Percentiles rank a stretch among this genome's conserved stretches.
phyloP scores from a whole-genome alignment of 257 asterid species.

The Pogostemon cablin region DNA sequence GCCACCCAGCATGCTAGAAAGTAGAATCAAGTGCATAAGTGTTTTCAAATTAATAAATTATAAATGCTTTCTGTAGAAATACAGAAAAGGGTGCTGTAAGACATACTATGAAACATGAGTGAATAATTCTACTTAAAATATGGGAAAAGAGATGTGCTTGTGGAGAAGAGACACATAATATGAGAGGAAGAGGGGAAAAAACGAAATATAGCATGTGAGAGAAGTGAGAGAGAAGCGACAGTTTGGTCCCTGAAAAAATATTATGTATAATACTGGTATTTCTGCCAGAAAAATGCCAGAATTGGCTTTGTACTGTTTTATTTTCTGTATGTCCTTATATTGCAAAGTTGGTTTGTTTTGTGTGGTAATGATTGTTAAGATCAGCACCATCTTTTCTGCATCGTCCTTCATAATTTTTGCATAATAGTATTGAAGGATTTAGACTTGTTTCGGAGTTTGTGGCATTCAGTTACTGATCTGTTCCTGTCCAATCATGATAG shows the following conservation, averaged over 20 bases:
- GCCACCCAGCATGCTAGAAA: neutral
- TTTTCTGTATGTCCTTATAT: too few relatives aligned
- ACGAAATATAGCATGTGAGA: neutral
- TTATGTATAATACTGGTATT: neutral
- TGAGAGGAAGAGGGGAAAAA: neutral
- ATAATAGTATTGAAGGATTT: neutral
- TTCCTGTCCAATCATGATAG: neutral
- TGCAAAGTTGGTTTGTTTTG: too few relatives aligned
- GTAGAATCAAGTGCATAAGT: neutral
- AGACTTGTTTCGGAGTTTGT: neutral
- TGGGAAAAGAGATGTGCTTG: neutral
- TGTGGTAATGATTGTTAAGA: neutral
- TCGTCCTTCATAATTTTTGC: neutral
- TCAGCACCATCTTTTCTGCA: neutral
- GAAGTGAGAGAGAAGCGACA: neutral
- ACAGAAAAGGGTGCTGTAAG: neutral
- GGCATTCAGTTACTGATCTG: neutral
- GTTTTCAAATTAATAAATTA: neutral
- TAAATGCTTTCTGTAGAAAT: neutral
- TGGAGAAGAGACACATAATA: slow-evolving; percentile 13
- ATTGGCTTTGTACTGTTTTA: neutral
- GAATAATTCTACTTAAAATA: neutral
- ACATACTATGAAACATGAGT: slow-evolving; percentile 8
- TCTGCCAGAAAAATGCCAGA: neutral
- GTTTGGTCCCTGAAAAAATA: slow-evolving; percentile 3